phyloP scores from a whole-genome alignment of 306 rosid genomes.

The Echinosophora koreensis region DNA sequence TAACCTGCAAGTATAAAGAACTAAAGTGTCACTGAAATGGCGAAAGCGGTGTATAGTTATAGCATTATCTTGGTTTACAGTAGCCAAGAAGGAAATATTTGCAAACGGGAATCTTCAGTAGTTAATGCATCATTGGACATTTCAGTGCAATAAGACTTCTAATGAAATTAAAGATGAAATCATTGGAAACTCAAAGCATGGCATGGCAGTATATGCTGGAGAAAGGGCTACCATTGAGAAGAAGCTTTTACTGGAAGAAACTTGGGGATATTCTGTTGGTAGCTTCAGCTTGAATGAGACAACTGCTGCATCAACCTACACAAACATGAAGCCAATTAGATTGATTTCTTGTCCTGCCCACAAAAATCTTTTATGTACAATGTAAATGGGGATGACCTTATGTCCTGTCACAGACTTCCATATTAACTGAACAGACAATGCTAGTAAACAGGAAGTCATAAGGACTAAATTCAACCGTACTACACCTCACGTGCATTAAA shows the following conservation, averaged over 20 bases:
- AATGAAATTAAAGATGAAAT: slow-evolving; percentile 39
- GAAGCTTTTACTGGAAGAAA: slow-evolving; percentile 86
- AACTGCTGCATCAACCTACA: slow-evolving; percentile 92
- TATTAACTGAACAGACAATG: neutral
- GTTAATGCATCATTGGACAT: slow-evolving; percentile 18
- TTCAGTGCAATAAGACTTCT: slow-evolving; percentile 4
- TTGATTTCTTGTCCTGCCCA: slow-evolving; percentile 21
- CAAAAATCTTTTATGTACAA: slow-evolving; percentile 22
- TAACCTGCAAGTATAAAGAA: slow-evolving; percentile 58
- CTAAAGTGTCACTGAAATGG: slow-evolving; percentile 28
- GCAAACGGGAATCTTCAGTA: neutral
- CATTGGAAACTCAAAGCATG: slow-evolving; percentile 25
- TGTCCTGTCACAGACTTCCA: neutral
- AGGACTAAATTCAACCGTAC: neutral
- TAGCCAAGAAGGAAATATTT: slow-evolving; percentile 15
- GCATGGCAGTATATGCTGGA: slow-evolving; percentile 27
- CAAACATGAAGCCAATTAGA: slow-evolving; percentile 44
- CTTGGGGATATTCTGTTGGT: slow-evolving; percentile 68
- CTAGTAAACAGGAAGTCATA: neutral
- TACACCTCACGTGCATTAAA: neutral
- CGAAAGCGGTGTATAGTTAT: neutral
- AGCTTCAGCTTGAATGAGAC: slow-evolving; percentile 83
- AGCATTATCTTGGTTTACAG: slow-evolving; percentile 28
- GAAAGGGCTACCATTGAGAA: slow-evolving; percentile 74
- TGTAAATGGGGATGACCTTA: neutral